Evolutionary conservation across 495 filamentous ascomycete species (phyloP), one percentile per base, ranked within the genome.

Genomic region (Lasiosphaeria ovina): DNA sequence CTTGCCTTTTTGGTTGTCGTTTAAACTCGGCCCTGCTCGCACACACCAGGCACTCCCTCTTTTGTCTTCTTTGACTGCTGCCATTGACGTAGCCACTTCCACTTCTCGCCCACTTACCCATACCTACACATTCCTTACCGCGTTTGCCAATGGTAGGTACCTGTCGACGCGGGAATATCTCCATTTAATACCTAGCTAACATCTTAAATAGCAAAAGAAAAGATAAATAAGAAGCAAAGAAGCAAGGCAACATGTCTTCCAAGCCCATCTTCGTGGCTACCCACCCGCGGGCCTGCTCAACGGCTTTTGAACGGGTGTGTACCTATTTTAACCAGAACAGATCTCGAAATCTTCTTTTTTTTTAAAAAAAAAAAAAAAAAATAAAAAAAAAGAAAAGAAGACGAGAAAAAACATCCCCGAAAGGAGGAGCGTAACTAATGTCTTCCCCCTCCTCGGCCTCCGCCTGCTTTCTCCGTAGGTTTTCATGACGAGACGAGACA

Each of bases 231-330:
- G 31, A 34, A 36, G 31, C 6, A 6, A 38, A 34, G 24, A 24
- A 24, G 24, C 24, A 24, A 47, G 6, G 0, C 64, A 77, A 33
- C 47, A 91, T 92, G 89, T 86, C 87, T 44, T 76, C 75, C 66
- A 93, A 88, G 68, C 90, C 92, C 45, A 89, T 98, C 68, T 97
- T 97, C 65, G 83, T 95, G 52, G 93, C 88, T 31, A 97, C 94
- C 56, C 94, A 98, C 74, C 94, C 94, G 6, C 81, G 94, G 66
- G 89, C 94, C 59, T 96, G 91, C 75, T 96, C 92, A 8, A 97
- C 94, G 24, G 94, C 93, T 0, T 98, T 97, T 75, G 94, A 98
- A 77, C 81, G 93, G 69, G 94, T 92, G 79, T 63, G 80, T 78
- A 24, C 14, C 49, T 42, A 12, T 42, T 42, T 42, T 24, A 24